Percentiles rank a stretch among this genome's conserved stretches.
phyloP scores from a whole-genome alignment of 345 rosid species.

The Eucalyptus dawsonii region DNA sequence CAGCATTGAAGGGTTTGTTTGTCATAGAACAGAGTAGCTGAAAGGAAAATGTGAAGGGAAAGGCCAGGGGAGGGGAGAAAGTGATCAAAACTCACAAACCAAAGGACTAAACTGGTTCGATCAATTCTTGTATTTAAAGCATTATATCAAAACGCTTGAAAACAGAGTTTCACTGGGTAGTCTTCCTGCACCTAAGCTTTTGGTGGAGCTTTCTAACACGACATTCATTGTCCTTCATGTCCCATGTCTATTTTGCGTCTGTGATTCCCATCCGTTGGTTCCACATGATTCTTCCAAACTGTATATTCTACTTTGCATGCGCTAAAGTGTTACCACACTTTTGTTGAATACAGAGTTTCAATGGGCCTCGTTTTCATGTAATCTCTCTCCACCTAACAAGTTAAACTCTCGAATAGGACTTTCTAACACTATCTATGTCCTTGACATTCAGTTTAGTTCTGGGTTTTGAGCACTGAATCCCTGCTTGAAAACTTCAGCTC shows the following conservation, averaged over 20 bases:
- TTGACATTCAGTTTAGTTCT: background rate
- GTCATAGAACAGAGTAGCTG: background rate
- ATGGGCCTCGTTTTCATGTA: background rate
- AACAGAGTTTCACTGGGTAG: background rate
- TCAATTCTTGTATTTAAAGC: background rate
- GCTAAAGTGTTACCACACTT: background rate
- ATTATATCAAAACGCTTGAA: background rate
- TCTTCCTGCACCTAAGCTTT: background rate
- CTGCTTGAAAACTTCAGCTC: background rate
- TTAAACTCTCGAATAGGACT: background rate
- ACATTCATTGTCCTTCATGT: background rate
- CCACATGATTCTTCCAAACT: background rate
- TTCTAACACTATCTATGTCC: background rate
- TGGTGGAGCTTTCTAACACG: background rate
- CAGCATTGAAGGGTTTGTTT: background rate
- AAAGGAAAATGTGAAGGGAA: background rate
- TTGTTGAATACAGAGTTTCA: background rate
- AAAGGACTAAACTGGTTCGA: background rate
- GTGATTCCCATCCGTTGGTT: background rate
- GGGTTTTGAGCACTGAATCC: background rate
- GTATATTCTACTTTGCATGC: background rate
- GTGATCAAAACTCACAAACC: background rate
- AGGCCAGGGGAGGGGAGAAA: background rate
- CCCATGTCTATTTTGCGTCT: background rate
- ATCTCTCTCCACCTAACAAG: background rate